These are phyloP conservation scores for Fusarium subglutinans DNA, from an alignment of 2,329 filamentous ascomycete genomes.

Conservation along the genomic window DNA sequence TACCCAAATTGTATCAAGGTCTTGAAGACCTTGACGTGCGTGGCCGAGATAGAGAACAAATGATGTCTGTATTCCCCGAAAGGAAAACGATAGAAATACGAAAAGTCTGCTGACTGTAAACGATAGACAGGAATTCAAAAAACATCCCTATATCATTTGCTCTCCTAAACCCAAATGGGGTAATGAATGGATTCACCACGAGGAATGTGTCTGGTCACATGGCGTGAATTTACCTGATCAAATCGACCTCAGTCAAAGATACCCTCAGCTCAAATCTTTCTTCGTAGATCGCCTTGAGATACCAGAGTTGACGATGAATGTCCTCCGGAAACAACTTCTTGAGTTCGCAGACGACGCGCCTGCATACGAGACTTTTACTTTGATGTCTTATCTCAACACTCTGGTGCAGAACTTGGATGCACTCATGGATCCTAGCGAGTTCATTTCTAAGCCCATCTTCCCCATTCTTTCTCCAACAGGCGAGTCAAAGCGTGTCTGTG, in stretches of 20 bases:
- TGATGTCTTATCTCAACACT: neutral
- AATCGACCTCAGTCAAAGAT: too few relatives aligned
- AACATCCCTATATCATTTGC: too few relatives aligned
- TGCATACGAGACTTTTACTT: rapidly evolving
- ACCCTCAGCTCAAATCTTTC: neutral
- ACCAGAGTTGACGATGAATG: neutral
- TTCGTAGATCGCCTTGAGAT: neutral
- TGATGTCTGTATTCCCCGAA: neutral
- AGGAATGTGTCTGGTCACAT: too few relatives aligned
- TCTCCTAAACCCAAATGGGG: too few relatives aligned
- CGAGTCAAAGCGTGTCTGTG: neutral
- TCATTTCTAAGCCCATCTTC: neutral
- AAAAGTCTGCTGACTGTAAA: too few relatives aligned
- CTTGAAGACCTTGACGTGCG: neutral
- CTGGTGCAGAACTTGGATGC: neutral
- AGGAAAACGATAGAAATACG: neutral
- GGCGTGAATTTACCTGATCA: too few relatives aligned
- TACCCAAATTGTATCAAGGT: neutral
- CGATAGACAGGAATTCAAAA: neutral
- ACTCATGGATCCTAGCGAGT: neutral
- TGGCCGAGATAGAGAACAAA: neutral
- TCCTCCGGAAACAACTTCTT: rapidly evolving
- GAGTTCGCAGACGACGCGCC: neutral
- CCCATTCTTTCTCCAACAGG: neutral
- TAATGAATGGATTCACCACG: too few relatives aligned